Evolutionary conservation across 192 early-diverging fungal genomes (phyloP), one percentile per base, ranked within the genome.

Genomic region (Backusella parvicylindrica): DNA sequence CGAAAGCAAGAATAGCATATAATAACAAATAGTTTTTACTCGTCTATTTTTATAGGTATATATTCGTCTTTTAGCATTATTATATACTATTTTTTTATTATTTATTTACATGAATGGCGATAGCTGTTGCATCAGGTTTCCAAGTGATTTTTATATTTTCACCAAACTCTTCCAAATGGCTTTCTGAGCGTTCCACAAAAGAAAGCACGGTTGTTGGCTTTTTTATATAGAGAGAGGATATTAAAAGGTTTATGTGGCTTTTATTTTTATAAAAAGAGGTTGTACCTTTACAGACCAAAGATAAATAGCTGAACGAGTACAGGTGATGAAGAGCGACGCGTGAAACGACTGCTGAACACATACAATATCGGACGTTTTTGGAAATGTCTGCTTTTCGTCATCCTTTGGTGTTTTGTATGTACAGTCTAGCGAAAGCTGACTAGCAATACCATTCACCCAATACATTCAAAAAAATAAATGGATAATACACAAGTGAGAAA

Each of bases 151-250:
- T 83, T 21, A 77, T 53, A 81, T 95, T 95, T 40, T 88, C 86
- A 8, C 94, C 94, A 85, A 92, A 92, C 60, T 94, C 90, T 63
- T 84, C 60, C 9, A 95, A 69, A 33, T 91, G 91, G 37, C 87
- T 83, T 11, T 86, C 73, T 4, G 92, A 85, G 30, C 94, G 84
- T 28, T 83, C 76, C 7, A 92, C 88, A 67, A 86, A 86, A 23
- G 93, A 81, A 15, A 95, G 81, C 18, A 93, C 71, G 1, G 87
- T 88, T 18, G 80, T 85, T 33, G 94, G 94, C 92, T 94, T 41
- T 31, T n/a, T n/a, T 72, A 49, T 21, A 63, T 32, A 37, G 32
- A 65, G 37, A 40, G n/a, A 30, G 38, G 31, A 50, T 60, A 37
- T 26, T 23, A 32, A 56, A 8, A 47, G 6, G 26, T 38, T 50